These are phyloP conservation scores for Phaeosphaeria sp. DNA, from an alignment of 2,329 filamentous ascomycete species.

Conservation along the genomic window DNA sequence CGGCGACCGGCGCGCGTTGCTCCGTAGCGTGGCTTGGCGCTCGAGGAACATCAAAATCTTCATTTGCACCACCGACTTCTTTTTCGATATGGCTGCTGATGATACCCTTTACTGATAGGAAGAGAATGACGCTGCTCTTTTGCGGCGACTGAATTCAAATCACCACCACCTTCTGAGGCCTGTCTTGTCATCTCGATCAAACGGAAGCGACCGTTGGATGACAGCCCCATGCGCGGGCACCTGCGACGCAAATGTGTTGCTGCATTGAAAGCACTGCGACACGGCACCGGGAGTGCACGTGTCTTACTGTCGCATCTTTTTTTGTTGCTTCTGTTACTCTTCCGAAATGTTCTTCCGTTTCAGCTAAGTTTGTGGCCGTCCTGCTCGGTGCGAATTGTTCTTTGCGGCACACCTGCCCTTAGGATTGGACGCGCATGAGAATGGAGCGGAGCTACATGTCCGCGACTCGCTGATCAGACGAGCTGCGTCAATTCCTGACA, in stretches of 20 bases:
- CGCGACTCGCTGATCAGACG: not conserved
- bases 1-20: constrained; percentile 4
- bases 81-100: constrained; percentile 43
- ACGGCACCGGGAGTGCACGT: constrained; percentile 14
- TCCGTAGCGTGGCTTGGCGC: constrained; percentile 7
- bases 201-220: constrained; percentile 11
- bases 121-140: constrained; percentile 44
- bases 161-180: constrained; percentile 26
- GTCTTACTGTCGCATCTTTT: constrained; percentile 16
- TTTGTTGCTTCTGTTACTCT: constrained; percentile 17
- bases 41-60: constrained; percentile 6
- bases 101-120: constrained; percentile 48
- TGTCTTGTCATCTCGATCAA: constrained; percentile 7
- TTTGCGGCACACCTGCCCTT: constrained; percentile 1
- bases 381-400: not conserved
- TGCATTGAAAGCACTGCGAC: constrained; percentile 15
- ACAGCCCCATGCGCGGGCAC: constrained; percentile 9
- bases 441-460: not conserved
- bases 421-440: constrained; percentile 1
- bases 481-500: not conserved
- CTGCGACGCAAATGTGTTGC: constrained; percentile 12
- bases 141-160: constrained; percentile 26
- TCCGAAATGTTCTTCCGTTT: constrained; percentile 9
- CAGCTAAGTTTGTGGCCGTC: constrained; percentile 11
- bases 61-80: not conserved